Percentiles rank a stretch among this genome's conserved stretches.
phyloP scores from a whole-genome alignment of 2,329 filamentous ascomycete species.

The Fonsecaea pugnacius region DNA sequence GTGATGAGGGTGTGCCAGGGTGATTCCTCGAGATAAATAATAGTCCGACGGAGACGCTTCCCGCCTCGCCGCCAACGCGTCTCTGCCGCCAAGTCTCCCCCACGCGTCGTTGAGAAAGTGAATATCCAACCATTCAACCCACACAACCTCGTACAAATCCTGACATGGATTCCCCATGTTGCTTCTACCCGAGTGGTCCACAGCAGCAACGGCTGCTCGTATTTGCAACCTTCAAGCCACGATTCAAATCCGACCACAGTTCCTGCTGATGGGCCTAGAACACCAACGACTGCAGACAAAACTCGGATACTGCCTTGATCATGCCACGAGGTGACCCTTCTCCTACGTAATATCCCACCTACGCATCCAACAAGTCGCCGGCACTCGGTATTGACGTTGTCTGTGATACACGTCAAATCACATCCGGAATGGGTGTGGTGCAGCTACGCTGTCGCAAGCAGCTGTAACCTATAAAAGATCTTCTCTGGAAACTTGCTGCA shows the following conservation, averaged over 20 bases:
- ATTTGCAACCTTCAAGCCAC: neutral
- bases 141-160: neutral
- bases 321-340: neutral
- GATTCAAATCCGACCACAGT: neutral
- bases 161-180: neutral
- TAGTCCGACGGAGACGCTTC: neutral
- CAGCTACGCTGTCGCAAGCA: neutral
- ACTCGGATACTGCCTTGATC: neutral
- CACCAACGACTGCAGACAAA: neutral
- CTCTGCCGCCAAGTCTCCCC: neutral
- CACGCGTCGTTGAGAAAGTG: neutral
- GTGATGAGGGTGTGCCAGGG: too few species aligned
- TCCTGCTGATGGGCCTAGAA: neutral
- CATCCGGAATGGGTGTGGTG: neutral
- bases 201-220: neutral
- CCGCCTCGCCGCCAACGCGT: neutral
- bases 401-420: neutral
- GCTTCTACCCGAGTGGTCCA: neutral
- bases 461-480: neutral
- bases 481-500: neutral
- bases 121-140: neutral
- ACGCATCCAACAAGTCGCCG: neutral
- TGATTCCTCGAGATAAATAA: too few species aligned
- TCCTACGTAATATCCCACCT: slow-evolving; percentile 1
- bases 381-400: neutral